Evolutionary conservation across 305 asterid genomes (phyloP).

Genomic region (Stenogyne calaminthoides): DNA sequence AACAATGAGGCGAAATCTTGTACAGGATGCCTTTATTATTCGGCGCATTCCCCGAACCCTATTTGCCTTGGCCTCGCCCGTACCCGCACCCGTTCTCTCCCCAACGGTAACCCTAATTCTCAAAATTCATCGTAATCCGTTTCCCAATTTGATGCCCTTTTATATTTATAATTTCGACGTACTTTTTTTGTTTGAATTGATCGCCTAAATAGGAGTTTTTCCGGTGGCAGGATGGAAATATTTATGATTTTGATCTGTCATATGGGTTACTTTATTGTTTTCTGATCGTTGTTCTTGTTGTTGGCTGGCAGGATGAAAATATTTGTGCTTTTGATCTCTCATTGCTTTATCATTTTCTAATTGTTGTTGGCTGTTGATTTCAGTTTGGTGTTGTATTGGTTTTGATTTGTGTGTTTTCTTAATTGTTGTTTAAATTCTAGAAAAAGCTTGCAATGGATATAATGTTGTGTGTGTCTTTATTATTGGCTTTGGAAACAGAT

Average conservation of each 20-base stretch:
- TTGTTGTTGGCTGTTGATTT: not conserved
- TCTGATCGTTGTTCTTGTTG: not conserved
- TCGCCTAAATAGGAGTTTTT: no score
- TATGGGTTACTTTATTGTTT: not conserved
- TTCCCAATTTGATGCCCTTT: not conserved
- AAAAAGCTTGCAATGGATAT: not conserved
- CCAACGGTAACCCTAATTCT: slow-evolving; percentile 53
- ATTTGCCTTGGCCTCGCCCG: slow-evolving; percentile 68
- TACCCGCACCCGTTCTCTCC: slow-evolving; percentile 65
- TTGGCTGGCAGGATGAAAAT: no score
- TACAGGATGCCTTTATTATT: slow-evolving; percentile 74
- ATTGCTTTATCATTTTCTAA: no score
- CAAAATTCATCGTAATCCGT: not conserved
- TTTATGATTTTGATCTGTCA: not conserved
- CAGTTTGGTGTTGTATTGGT: not conserved
- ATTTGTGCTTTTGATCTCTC: no score
- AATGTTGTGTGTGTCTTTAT: no score
- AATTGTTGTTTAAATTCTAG: not conserved
- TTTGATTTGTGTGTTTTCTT: not conserved
- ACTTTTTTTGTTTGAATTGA: no score
- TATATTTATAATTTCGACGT: not conserved
- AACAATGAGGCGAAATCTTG: slow-evolving; percentile 58
- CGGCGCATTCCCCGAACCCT: slow-evolving; percentile 64
- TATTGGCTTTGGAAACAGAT: no score
- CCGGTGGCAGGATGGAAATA: no score